A percentile compares a stretch with the other conserved stretches of the same genome.
Evolutionary conservation across 1,139 yeast species (phyloP).

Genomic region (Pichia norvegensis): DNA sequence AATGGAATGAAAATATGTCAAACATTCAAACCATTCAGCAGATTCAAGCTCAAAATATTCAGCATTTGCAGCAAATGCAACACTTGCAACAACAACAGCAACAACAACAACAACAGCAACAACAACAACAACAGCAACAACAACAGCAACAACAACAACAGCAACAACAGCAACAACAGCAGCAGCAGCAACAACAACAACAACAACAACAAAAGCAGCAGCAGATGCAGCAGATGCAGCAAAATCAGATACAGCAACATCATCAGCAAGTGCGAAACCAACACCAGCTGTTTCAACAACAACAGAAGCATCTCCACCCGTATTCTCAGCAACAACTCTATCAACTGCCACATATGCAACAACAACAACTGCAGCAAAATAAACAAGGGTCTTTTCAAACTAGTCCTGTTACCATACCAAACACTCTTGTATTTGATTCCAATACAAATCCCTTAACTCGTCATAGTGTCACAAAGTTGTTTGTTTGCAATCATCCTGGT

Average conservation of each 20-base stretch:
- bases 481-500: constrained; percentile 48
- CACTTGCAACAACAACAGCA: not conserved
- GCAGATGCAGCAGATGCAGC: constrained; percentile 5
- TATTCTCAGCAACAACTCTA: not conserved
- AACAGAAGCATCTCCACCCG: not conserved
- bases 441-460: not conserved
- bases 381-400: not conserved
- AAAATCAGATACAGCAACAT: constrained; percentile 9
- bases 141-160: not conserved
- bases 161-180: not conserved
- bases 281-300: not conserved
- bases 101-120: not conserved
- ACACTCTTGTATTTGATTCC: constrained; percentile 53
- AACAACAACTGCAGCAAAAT: not conserved
- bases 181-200: constrained; percentile 8
- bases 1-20: not conserved
- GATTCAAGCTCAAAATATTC: not conserved
- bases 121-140: not conserved
- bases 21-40: not conserved
- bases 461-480: constrained; percentile 34
- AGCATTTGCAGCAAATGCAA: not conserved
- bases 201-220: constrained; percentile 5
- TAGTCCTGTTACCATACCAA: constrained; percentile 32
- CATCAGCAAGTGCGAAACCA: constrained; percentile 2
- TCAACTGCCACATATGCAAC: not conserved